Evolutionary conservation across 1,284 basidiomycete species (phyloP).

Genomic region (Hortiboletus rubellus): DNA sequence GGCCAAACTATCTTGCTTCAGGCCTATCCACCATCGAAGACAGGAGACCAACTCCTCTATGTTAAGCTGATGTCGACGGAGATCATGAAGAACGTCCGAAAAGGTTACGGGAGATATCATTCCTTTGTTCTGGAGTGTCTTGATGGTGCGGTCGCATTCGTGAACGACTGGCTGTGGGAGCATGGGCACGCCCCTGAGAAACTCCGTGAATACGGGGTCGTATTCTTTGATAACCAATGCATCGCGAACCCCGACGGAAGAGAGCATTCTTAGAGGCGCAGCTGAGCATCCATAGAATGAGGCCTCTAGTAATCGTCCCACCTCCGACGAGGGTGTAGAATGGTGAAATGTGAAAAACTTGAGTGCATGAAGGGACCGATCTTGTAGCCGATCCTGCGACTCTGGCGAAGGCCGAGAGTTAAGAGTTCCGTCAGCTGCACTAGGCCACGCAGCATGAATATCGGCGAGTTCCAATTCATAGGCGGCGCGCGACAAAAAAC

Average conservation of each 20-base stretch:
- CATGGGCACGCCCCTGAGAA: slow-evolving; percentile 81
- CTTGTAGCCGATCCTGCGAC: slow-evolving; percentile 47
- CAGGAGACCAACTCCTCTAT: slow-evolving; percentile 80
- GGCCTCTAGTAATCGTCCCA: slow-evolving; percentile 69
- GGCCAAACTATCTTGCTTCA: slow-evolving; percentile 27
- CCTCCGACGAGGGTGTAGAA: slow-evolving; percentile 82
- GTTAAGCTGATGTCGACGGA: slow-evolving; percentile 65
- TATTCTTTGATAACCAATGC: slow-evolving; percentile 75
- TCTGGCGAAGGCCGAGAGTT: slow-evolving; percentile 5
- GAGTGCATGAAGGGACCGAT: slow-evolving; percentile 74
- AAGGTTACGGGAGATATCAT: slow-evolving; percentile 77
- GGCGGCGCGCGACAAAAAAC: slow-evolving; percentile 75
- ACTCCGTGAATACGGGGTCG: slow-evolving; percentile 66
- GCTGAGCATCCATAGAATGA: slow-evolving; percentile 74
- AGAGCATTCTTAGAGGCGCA: slow-evolving; percentile 70
- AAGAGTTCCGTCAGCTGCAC: slow-evolving; percentile 1
- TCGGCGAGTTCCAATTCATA: slow-evolving; percentile 81
- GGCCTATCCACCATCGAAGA: slow-evolving; percentile 83
- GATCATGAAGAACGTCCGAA: slow-evolving; percentile 79
- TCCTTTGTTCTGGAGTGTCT: slow-evolving; percentile 60
- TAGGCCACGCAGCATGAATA: slow-evolving; percentile 51
- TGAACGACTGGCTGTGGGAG: slow-evolving; percentile 64
- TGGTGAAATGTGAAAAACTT: slow-evolving; percentile 84
- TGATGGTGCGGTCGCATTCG: slow-evolving; percentile 52
- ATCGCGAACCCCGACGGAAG: slow-evolving; percentile 73